Conservation (phyloP, 139 green algal species). For the Protoeuglena noctilucae region DNA sequence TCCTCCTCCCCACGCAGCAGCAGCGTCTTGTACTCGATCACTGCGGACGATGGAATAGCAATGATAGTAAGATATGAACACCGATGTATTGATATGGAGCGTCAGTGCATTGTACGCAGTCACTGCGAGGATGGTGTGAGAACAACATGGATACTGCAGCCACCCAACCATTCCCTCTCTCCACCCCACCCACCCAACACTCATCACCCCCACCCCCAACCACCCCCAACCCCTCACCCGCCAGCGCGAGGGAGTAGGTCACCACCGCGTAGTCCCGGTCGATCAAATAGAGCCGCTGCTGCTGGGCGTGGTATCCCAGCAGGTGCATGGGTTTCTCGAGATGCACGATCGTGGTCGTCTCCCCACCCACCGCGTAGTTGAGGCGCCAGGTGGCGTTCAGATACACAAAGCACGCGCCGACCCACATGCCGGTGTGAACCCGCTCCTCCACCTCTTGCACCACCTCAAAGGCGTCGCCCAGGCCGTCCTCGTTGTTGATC, state of each 20-base stretch:
- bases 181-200: too few species aligned
- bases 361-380: conserved; percentile 92
- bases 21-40: conserved; percentile 95
- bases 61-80: too few species aligned
- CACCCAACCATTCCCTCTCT: too few species aligned
- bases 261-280: conserved; percentile 52
- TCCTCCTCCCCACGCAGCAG: conserved; percentile 60
- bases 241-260: background rate
- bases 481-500: conserved; percentile 63
- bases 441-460: conserved; percentile 66
- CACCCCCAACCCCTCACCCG: too few species aligned
- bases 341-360: conserved; percentile 93
- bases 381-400: conserved; percentile 90
- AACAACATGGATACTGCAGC: background rate
- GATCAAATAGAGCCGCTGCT: conserved; percentile 83
- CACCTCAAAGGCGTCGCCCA: conserved; percentile 95
- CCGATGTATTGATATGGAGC: conserved; percentile 82
- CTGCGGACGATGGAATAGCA: too few species aligned
- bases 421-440: conserved; percentile 51
- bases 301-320: conserved; percentile 82
- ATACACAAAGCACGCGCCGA: conserved; percentile 98
- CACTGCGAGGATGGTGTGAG: conserved; percentile 51
- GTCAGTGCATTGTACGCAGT: conserved; percentile 41
- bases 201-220: too few species aligned
- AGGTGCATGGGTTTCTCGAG: conserved; percentile 94